Base-by-base conservation (phyloP, 805 yeast species). In the Wickerhamiella lipophila region DNA sequence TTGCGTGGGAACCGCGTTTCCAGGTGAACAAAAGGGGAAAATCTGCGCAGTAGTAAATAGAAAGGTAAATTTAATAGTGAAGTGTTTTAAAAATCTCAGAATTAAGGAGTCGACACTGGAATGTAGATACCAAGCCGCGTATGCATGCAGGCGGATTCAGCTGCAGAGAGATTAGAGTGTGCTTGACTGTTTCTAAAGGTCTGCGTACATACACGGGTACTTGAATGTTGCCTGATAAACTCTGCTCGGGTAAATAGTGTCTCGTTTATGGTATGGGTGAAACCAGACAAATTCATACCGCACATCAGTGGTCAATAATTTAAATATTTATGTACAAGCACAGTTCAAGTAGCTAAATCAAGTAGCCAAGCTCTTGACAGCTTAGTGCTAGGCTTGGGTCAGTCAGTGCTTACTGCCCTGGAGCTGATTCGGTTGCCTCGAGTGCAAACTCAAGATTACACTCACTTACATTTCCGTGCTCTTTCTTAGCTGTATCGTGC, bases 401-500 rank as follows among this genome's bases (percentile, higher is more conserved):
- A n/a, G n/a, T n/a, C n/a, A n/a, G n/a, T n/a, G n/a, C n/a, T n/a
- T n/a, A n/a, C n/a, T n/a, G n/a, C n/a, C n/a, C n/a, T n/a, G n/a
- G n/a, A n/a, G n/a, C n/a, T n/a, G n/a, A n/a, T 23, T 23, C 26
- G 26, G 26, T 8, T 6, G 26, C 32, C 13, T 29, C 32, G n/a
- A 19, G 15, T 6, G 38, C 38, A 15, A 47, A 22, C 7, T 47
- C 45, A 3, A 23, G 36, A 6, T 36, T 36, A 16, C 45, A 39
- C 43, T 36, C 34, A 2, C 26, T 11, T 12, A 50, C 53, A 8
- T 32, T 36, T 8, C 30, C 34, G 35, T 47, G 26, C 19, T 34
- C 38, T 32, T 45, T 45, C 21, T 39, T n/a, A 5, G 48, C 42
- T 4, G 21, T 35, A 6, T 18, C n/a, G 16, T 69, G 61, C 52